Evolutionary conservation across 768 basidiomycete species (phyloP).

Genomic region (Cubamyces sp.): DNA sequence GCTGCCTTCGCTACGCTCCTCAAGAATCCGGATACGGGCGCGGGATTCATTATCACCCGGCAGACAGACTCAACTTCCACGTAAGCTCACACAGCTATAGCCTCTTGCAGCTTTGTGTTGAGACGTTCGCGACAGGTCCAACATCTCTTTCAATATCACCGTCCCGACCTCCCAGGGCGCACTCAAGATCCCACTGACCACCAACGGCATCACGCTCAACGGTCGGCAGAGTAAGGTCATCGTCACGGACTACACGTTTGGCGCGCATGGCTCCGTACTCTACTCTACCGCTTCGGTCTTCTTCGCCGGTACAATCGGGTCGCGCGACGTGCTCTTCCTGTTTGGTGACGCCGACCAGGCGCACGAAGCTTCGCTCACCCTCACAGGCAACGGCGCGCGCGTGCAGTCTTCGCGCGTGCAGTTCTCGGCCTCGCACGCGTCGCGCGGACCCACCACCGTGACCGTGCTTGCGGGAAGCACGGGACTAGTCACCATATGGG

Average conservation of each 20-base stretch:
- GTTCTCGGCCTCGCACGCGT: constrained; percentile 32
- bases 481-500: constrained; percentile 66
- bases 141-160: constrained; percentile 60
- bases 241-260: constrained; percentile 74
- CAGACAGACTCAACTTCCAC: constrained; percentile 69
- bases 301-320: constrained; percentile 56
- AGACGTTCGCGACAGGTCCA: constrained; percentile 40
- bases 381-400: constrained; percentile 22
- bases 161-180: constrained; percentile 55
- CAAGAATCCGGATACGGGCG: constrained; percentile 65
- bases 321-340: constrained; percentile 46
- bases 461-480: constrained; percentile 58
- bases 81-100: constrained; percentile 42
- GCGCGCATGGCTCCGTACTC: constrained; percentile 50
- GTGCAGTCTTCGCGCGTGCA: constrained; percentile 27
- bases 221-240: constrained; percentile 79
- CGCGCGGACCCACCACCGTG: constrained; percentile 46
- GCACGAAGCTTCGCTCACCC: constrained; percentile 39
- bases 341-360: constrained; percentile 40
- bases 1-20: constrained; percentile 64
- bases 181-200: constrained; percentile 60
- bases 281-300: constrained; percentile 80
- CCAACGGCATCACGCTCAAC: constrained; percentile 55
- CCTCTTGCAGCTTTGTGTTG: background rate
- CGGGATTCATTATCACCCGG: constrained; percentile 72